Percentiles rank a stretch among this genome's conserved stretches.
phyloP scores from a whole-genome alignment of 1,284 basidiomycete species.

The Ganoderma boninense region DNA sequence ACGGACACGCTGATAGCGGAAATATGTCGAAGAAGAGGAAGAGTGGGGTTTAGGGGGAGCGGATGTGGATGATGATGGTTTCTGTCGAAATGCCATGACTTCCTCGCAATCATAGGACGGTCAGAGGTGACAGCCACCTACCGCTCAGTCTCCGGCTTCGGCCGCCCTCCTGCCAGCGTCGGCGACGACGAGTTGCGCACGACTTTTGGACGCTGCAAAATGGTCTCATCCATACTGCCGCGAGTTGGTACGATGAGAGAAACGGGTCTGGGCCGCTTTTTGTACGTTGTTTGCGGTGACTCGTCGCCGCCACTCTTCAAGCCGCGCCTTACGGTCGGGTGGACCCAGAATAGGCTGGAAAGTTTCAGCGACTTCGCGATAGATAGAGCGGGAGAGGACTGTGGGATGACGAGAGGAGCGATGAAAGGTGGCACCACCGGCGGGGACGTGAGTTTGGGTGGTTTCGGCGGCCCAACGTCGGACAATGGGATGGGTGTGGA shows the following conservation, averaged over 20 bases:
- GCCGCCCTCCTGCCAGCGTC: background rate
- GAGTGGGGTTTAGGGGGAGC: background rate
- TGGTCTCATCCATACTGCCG: background rate
- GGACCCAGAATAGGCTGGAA: constrained; percentile 31
- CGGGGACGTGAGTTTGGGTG: background rate
- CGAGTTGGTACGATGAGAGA: constrained; percentile 18
- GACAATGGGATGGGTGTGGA: constrained; percentile 17
- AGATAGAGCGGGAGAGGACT: constrained; percentile 12
- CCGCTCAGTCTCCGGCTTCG: background rate
- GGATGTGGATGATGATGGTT: background rate
- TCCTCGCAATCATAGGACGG: background rate
- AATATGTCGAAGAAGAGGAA: background rate
- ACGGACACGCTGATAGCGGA: background rate
- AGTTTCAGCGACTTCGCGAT: constrained; percentile 26
- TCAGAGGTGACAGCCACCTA: background rate
- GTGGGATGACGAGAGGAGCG: background rate
- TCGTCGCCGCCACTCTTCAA: constrained; percentile 19
- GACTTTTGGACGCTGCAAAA: constrained; percentile 3
- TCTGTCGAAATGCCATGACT: background rate
- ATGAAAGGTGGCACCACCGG: constrained; percentile 19
- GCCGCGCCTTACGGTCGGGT: constrained; percentile 29
- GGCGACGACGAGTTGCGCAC: constrained; percentile 20
- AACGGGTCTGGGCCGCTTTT: constrained; percentile 23
- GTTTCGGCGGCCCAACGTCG: constrained; percentile 17
- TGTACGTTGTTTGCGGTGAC: background rate